These are phyloP conservation scores for Aspergillus sclerotialis DNA, from an alignment of 2,329 filamentous ascomycete species.

Conservation along the genomic window DNA sequence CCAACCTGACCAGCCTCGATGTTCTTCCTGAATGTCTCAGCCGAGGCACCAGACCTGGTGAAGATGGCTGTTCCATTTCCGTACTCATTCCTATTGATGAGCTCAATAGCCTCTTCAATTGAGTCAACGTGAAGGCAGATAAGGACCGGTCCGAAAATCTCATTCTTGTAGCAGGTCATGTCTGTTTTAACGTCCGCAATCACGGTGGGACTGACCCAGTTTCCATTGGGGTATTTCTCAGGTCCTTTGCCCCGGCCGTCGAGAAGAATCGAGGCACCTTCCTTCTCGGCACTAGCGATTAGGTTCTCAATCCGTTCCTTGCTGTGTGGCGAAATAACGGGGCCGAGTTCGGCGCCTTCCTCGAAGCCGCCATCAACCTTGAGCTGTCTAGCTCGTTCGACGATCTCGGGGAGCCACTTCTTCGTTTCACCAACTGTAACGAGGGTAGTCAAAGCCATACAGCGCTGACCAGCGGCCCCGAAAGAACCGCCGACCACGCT, in stretches of 20 bases:
- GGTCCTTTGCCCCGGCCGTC: constrained; percentile 53
- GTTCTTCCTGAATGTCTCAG: constrained; percentile 51
- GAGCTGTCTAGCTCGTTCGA: constrained; percentile 49
- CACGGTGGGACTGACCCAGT: constrained; percentile 55
- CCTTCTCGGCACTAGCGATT: constrained; percentile 50
- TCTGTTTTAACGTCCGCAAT: constrained; percentile 54
- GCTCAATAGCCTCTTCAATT: constrained; percentile 50
- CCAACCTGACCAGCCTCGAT: constrained; percentile 57
- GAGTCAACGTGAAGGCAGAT: constrained; percentile 51
- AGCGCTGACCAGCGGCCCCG: constrained; percentile 57
- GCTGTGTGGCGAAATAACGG: constrained; percentile 51
- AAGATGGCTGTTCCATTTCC: constrained; percentile 58
- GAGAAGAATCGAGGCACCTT: constrained; percentile 53
- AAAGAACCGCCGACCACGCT: constrained; percentile 57
- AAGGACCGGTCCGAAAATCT: constrained; percentile 57
- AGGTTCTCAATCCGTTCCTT: constrained; percentile 53
- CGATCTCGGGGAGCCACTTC: constrained; percentile 53
- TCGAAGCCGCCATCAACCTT: constrained; percentile 54
- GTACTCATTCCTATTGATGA: constrained; percentile 57
- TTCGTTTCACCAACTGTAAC: constrained; percentile 56
- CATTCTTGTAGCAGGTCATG: constrained; percentile 56
- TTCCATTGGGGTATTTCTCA: constrained; percentile 53
- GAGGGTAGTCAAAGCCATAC: constrained; percentile 57
- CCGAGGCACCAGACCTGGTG: constrained; percentile 51
- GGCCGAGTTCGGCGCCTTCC: constrained; percentile 51